Base-by-base conservation (phyloP, 2,329 filamentous ascomycete species). In the Verticillium albo-atrum region DNA sequence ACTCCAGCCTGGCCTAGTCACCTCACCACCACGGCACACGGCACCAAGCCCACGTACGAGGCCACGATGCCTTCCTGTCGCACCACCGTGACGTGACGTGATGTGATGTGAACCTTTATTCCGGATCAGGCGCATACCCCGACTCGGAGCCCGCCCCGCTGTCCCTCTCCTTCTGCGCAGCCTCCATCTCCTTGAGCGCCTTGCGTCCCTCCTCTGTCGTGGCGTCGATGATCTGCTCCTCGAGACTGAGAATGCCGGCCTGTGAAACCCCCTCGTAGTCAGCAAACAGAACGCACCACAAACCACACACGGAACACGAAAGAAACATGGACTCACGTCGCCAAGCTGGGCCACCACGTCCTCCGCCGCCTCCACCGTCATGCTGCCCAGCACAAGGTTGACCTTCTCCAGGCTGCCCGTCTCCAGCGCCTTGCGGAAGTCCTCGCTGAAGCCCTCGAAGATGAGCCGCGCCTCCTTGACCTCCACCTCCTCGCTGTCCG, bases 151-250 rank as follows among this genome's bases (percentile, higher is more conserved):
- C 71, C 58, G 73, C 71, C 50, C 25, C 26, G 15, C 9, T 51
- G 34, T 17, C 7, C 17, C 9, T 51, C 23, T 17, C 7, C 17
- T 35, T 17, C 10, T 57, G 30, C 12, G 74, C 74, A 27, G 83
- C 81, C 72, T 92, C 88, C 61, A 96, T 83, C 65, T 92, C 86
- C 76, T 90, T 89, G 67, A 94, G 80, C 70, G 88, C 87, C 72
- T 88, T 85, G 78, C 89, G 84, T 3, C 93, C 93, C 71, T 95
- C 88, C 70, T 92, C 89, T 2, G 94, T 96, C 53, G 92, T 99
- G 1, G 92, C 91, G 76, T 99, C 95, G 66, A 99, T 96, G 56
- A 99, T 92, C 55, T 96, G 88, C 70, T 97, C 88, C 72, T 98
- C 92, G 56, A 99, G 74, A 72, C 91, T 97, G 65, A 99, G 76